Conservation (phyloP, 495 filamentous ascomycete species). For the Choiromyces venosus region DNA sequence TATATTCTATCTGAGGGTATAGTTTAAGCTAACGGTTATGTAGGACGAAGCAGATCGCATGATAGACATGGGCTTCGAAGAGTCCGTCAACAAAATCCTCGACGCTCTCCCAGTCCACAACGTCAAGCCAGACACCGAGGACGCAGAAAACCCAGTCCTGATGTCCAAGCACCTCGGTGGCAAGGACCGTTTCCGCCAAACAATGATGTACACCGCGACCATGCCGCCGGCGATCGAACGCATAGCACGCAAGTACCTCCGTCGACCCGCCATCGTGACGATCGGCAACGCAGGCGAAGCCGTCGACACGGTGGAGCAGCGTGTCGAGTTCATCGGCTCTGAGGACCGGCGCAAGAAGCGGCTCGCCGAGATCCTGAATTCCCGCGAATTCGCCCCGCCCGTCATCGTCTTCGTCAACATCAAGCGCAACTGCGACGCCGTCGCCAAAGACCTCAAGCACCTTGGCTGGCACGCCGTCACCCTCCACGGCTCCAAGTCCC, state of each 20-base stretch:
- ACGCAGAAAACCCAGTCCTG: slow-evolving; percentile 75
- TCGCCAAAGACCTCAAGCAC: slow-evolving; percentile 90
- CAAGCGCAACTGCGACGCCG: slow-evolving; percentile 97
- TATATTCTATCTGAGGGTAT: slow-evolving; percentile 36
- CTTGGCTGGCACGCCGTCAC: slow-evolving; percentile 90
- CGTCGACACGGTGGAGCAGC: slow-evolving; percentile 97
- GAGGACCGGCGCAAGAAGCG: slow-evolving; percentile 98
- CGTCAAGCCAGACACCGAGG: slow-evolving; percentile 93
- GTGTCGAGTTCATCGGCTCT: slow-evolving; percentile 83
- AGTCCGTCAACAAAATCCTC: slow-evolving; percentile 95
- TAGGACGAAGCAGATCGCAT: slow-evolving; percentile 94
- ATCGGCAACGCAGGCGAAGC: slow-evolving; percentile 94
- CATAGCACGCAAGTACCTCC: slow-evolving; percentile 92
- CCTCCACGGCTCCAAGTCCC: slow-evolving; percentile 89
- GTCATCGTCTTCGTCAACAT: slow-evolving; percentile 99
- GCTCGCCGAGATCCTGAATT: slow-evolving; percentile 79
- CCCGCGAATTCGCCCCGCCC: slow-evolving; percentile 78
- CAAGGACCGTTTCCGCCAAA: slow-evolving; percentile 88
- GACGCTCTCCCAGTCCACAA: slow-evolving; percentile 93
- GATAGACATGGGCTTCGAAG: slow-evolving; percentile 98
- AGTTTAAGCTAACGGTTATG: slow-evolving; percentile 14
- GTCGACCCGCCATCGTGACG: slow-evolving; percentile 87
- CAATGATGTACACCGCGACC: slow-evolving; percentile 99
- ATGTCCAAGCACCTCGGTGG: slow-evolving; percentile 81
- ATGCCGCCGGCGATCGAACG: slow-evolving; percentile 93